Evolutionary conservation across 805 yeast species (phyloP).

Genomic region (Candida montana): DNA sequence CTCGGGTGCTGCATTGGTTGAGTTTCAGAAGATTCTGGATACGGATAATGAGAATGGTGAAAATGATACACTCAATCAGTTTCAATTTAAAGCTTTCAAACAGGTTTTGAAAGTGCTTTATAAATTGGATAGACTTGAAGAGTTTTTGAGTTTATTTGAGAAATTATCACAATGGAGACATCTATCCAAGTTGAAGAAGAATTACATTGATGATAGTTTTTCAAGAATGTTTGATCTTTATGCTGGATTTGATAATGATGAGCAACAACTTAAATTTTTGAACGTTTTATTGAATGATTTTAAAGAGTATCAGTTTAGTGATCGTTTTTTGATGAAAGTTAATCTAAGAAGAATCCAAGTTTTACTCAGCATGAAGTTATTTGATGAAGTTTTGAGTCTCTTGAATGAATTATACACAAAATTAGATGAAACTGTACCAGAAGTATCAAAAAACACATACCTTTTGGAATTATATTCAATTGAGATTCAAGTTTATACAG

Average conservation of each 20-base stretch:
- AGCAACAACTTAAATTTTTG: slow-evolving; percentile 27
- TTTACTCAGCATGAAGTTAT: slow-evolving; percentile 25
- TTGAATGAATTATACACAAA: slow-evolving; percentile 34
- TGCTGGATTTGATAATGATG: slow-evolving; percentile 8
- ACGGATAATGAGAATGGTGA: slow-evolving; percentile 31
- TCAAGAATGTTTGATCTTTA: slow-evolving; percentile 35
- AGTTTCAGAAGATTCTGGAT: slow-evolving; percentile 23
- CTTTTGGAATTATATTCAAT: slow-evolving; percentile 62
- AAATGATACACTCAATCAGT: slow-evolving; percentile 23
- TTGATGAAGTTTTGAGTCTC: slow-evolving; percentile 30
- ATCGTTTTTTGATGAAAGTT: slow-evolving; percentile 44
- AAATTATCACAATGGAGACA: slow-evolving; percentile 10
- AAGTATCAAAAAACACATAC: slow-evolving; percentile 40
- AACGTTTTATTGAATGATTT: slow-evolving; percentile 24
- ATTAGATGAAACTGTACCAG: slow-evolving; percentile 34
- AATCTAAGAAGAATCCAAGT: slow-evolving; percentile 39
- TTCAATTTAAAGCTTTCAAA: slow-evolving; percentile 22
- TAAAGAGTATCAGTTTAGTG: slow-evolving; percentile 19
- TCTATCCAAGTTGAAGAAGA: slow-evolving; percentile 17
- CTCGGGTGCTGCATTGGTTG: slow-evolving; percentile 15
- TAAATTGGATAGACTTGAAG: slow-evolving; percentile 13
- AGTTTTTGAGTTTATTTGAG: slow-evolving; percentile 8
- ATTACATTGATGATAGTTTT: slow-evolving; percentile 31
- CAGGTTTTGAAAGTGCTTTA: slow-evolving; percentile 21
- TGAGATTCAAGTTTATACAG: slow-evolving; percentile 51